Percentiles rank a stretch among this genome's conserved stretches.
These are phyloP conservation scores for Fraxinus paxiana DNA, from an alignment of 305 asterid genomes.

Conservation along the genomic window DNA sequence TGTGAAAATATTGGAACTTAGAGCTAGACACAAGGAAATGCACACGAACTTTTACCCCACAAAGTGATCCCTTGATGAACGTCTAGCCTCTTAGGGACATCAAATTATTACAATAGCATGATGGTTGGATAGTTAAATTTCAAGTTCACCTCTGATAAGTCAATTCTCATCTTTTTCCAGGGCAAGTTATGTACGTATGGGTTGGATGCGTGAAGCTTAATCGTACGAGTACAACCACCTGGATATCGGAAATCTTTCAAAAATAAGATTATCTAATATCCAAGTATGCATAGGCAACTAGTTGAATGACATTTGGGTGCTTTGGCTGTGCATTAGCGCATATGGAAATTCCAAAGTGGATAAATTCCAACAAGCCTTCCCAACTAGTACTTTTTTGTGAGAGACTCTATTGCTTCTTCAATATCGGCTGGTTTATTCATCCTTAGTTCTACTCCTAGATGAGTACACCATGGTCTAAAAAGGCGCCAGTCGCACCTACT, in stretches of 20 bases:
- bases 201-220: neutral
- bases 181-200: neutral
- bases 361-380: conserved; percentile 12
- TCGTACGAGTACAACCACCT: neutral
- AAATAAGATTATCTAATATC: neutral
- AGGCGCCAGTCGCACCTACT: neutral
- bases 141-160: neutral
- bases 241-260: neutral
- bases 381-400: conserved; percentile 10
- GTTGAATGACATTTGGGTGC: neutral
- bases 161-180: neutral
- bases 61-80: neutral
- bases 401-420: conserved; percentile 3
- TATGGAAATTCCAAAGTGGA: neutral
- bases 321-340: neutral
- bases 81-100: neutral
- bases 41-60: neutral
- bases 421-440: neutral
- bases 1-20: neutral
- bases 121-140: neutral
- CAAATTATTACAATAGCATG: neutral
- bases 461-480: neutral
- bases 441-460: neutral
- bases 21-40: neutral
- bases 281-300: neutral